Base-by-base conservation (phyloP, 495 filamentous ascomycete species). In the Viridothelium virens region DNA sequence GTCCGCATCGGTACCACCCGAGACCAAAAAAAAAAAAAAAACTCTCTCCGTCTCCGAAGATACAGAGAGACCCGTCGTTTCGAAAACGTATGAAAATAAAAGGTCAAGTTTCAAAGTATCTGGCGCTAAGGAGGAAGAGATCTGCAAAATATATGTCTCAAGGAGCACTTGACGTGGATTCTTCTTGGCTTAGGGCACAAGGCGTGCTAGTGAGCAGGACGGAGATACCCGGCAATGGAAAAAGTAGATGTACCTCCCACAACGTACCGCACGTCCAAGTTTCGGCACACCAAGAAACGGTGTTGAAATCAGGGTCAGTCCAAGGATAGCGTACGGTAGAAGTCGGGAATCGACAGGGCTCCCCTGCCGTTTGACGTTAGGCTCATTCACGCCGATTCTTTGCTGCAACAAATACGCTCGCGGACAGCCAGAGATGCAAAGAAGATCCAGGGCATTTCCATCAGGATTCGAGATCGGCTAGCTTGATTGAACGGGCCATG, bases 141-240 rank as follows among this genome's bases (percentile, higher is more conserved):
- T 59, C 53, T 33, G 53, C 53, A 59, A 5, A 53, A 53, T 59
- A 36, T 59, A 59, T 59, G 25, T 33, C 53, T 59, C 31, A 36
- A 31, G 31, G 48, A 53, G 31, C 31, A 3, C 11, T 18, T 36
- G 11, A 4, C 31, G 7, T n/a, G 53, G 25, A 59, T 5, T 0
- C 48, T 14, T 53, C 48, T 53, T 25, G 48, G 11, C n/a, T 25
- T n/a, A 59, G 36, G 7, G 25, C 53, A 36, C 31, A 59, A 59
- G 53, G 53, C 53, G 18, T 59, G 53, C 53, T 7, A 59, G 31
- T 6, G 53, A 36, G 14, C 7, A 59, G 36, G 31, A 5, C 53
- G 18, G 53, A 59, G 18, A 14, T 7, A 33, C 5, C 7, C 18
- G 7, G 25, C 11, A 59, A 36, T 18, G 7, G 6, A 14, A 44